Conservation (phyloP, 768 basidiomycete species). For the Mrakia blollopis region DNA sequence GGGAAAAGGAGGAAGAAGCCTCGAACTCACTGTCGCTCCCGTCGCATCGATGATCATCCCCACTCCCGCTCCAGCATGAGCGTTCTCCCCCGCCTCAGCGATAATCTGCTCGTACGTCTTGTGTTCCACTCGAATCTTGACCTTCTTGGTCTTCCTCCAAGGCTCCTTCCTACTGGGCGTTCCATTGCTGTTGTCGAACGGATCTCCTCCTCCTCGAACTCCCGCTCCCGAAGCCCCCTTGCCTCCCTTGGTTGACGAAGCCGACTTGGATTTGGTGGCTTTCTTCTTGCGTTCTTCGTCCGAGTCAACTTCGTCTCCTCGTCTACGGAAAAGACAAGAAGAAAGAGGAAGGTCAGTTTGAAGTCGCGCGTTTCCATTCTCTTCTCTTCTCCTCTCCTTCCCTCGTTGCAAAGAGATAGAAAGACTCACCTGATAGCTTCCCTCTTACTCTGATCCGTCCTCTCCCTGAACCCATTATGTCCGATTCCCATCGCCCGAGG, state of each 20-base stretch:
- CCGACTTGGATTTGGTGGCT: not conserved
- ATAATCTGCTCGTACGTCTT: conserved; percentile 97
- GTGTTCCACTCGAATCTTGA: conserved; percentile 79
- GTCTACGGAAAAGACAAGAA: not conserved
- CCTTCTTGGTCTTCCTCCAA: conserved; percentile 73
- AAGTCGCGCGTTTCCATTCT: not conserved
- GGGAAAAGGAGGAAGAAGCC: not conserved
- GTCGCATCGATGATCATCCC: conserved; percentile 93
- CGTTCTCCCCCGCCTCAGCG: conserved; percentile 56
- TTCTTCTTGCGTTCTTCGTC: conserved; percentile 38
- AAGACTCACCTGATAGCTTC: conserved; percentile 39
- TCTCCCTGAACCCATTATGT: conserved; percentile 79
- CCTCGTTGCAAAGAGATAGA: not conserved
- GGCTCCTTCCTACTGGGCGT: conserved; percentile 28
- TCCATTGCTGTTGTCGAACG: not conserved
- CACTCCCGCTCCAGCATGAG: conserved; percentile 53
- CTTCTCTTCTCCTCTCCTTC: not conserved
- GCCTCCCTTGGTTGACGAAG: not conserved
- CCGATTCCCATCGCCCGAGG: conserved; percentile 77
- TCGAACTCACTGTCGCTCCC: conserved; percentile 80
- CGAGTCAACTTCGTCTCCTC: conserved; percentile 33
- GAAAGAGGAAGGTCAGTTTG: not conserved
- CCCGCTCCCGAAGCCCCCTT: not conserved
- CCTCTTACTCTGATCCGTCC: conserved; percentile 52
- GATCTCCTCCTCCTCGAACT: not conserved